Conservation (phyloP, 2,329 filamentous ascomycete species). For the Xylariaceae sp. region DNA sequence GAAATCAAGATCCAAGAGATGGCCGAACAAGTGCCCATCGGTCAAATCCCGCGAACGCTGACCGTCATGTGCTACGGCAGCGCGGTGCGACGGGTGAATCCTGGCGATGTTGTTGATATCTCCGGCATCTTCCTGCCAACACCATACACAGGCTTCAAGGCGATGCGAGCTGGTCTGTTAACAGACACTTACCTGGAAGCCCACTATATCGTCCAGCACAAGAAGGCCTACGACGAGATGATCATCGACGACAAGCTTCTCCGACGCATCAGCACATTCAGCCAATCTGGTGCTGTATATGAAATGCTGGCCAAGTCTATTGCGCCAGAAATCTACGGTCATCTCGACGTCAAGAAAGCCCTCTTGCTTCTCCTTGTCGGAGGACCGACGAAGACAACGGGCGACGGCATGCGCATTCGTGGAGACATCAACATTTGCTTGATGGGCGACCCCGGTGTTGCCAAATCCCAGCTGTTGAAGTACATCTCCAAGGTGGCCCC, state of each 20-base stretch:
- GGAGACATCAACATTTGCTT: conserved; percentile 98
- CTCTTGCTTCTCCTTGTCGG: conserved; percentile 92
- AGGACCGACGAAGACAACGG: conserved; percentile 93
- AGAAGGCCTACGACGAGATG: conserved; percentile 95
- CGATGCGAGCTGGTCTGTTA: conserved; percentile 89
- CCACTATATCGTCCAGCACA: conserved; percentile 90
- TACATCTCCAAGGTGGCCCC: conserved; percentile 98
- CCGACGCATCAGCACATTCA: conserved; percentile 77
- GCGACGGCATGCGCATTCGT: conserved; percentile 97
- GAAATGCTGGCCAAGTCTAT: conserved; percentile 95
- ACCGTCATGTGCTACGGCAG: conserved; percentile 87
- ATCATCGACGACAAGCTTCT: conserved; percentile 74
- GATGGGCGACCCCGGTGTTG: conserved; percentile 99
- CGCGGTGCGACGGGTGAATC: conserved; percentile 80
- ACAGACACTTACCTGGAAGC: conserved; percentile 97
- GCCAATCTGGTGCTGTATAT: conserved; percentile 84
- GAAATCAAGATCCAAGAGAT: conserved; percentile 98
- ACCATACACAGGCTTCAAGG: conserved; percentile 98
- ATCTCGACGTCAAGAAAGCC: conserved; percentile 96
- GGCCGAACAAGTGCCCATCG: conserved; percentile 97
- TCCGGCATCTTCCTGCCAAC: conserved; percentile 95
- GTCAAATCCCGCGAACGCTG: conserved; percentile 88
- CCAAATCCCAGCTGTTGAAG: conserved; percentile 96
- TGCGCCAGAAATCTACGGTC: conserved; percentile 93
- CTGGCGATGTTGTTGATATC: conserved; percentile 89